Conservation (phyloP, 2,329 filamentous ascomycete species). For the Chaetoscypha palmicola region DNA sequence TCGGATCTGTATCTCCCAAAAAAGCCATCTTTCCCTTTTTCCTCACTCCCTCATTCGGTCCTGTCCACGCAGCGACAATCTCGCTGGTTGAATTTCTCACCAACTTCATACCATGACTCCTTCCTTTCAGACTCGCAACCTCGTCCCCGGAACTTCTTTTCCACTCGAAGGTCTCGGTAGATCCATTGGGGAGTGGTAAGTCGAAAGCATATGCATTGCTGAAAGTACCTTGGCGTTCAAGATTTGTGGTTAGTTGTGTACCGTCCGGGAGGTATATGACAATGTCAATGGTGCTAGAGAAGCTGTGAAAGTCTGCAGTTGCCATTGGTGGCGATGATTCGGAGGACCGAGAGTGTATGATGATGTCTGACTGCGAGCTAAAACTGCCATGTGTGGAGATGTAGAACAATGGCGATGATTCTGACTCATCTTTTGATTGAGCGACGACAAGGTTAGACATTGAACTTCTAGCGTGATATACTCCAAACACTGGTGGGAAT, state of each 20-base stretch:
- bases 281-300: constrained; percentile 15
- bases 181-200: not conserved
- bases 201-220: not conserved
- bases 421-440: too few relatives aligned
- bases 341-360: not conserved
- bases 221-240: constrained; percentile 7
- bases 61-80: constrained; percentile 18
- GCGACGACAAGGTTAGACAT: too few relatives aligned
- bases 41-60: constrained; percentile 9
- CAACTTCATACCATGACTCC: constrained; percentile 18
- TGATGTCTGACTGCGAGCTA: too few relatives aligned
- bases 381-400: too few relatives aligned
- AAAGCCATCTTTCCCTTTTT: constrained; percentile 22
- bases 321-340: constrained; percentile 17
- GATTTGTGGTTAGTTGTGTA: not conserved
- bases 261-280: constrained; percentile 7
- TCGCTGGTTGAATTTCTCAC: constrained; percentile 12
- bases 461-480: too few relatives aligned
- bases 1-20: constrained; percentile 8
- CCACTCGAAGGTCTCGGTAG: constrained; percentile 17
- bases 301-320: constrained; percentile 15
- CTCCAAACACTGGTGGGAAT: too few relatives aligned
- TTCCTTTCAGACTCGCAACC: constrained; percentile 11
- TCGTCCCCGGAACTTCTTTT: constrained; percentile 13
- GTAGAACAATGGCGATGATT: too few relatives aligned